Evolutionary conservation across 805 yeast genomes (phyloP), one percentile per base, ranked within the genome.

Genomic region (Starmerella khaoyaiensis): DNA sequence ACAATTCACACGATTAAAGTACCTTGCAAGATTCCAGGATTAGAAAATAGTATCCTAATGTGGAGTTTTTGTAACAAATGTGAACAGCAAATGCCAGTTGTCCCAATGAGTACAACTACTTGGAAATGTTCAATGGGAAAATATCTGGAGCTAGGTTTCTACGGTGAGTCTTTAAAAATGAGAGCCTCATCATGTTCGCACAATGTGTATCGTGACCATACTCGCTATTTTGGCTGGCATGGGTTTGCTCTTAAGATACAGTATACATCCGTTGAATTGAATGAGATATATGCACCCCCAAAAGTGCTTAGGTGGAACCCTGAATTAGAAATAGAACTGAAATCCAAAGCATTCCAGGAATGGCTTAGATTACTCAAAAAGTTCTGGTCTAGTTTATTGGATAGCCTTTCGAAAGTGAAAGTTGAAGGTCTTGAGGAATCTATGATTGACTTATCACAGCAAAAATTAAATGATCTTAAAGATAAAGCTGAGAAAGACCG

Each of bases 41-140:
- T 72, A 29, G 74, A 74, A 41, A 70, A 78, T 53, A 74, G 76
- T 10, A 74, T 93, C 28, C 60, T 84, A 37, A 78, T 86, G 63
- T 90, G 98, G 98, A 80, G 93, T 54, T 74, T 69, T 47, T 90
- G 99, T 56, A 80, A 78, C 40, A 67, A 65, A 34, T 90, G 99
- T 56, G 71, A 74, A 11, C 69, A 67, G 25, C 65, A 77, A 0
- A 75, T 93, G 2, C 90, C 95, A 0, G 74, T 79, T 5, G 60
- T 76, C 11, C 80, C 81, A 15, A 73, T 93, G 77, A 79, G 80
- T 49, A 87, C 83, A 33, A 75, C 75, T 27, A 76, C 96, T 0
- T 86, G 93, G 77, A 83, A 77, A 51, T 76, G 76, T 46, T 87
- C 97, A 0, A 77, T 90, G 58, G 98, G 97, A 0, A 93, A 93